phyloP scores from a whole-genome alignment of 1,284 basidiomycete species.

The Dichomitus squalens region DNA sequence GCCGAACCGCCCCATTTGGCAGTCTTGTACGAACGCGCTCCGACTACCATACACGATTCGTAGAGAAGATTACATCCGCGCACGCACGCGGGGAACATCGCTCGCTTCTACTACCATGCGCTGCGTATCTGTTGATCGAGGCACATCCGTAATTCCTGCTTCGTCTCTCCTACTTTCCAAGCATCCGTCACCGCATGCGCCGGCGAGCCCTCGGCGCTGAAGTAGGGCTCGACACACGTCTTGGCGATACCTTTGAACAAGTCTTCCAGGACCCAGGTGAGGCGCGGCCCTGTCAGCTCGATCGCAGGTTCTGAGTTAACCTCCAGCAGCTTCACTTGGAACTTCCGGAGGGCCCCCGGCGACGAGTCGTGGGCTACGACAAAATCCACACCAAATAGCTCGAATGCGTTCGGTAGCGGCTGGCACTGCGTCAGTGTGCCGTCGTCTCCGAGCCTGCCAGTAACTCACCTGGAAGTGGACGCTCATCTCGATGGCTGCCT shows the following conservation, averaged over 20 bases:
- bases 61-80: not conserved
- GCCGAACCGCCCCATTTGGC: conserved; percentile 5
- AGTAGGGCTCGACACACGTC: conserved; percentile 73
- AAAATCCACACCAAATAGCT: conserved; percentile 93
- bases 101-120: not conserved
- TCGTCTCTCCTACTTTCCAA: conserved; percentile 27
- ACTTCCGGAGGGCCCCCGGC: conserved; percentile 28
- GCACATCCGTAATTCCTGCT: conserved; percentile 29
- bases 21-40: not conserved
- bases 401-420: conserved; percentile 91
- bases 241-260: conserved; percentile 76
- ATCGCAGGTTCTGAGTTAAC: conserved; percentile 97
- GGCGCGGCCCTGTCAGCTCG: conserved; percentile 85
- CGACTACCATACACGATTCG: not conserved
- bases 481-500: conserved; percentile 81
- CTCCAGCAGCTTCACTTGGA: conserved; percentile 83
- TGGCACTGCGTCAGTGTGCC: conserved; percentile 35
- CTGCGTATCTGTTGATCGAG: conserved; percentile 26
- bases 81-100: too few relatives aligned
- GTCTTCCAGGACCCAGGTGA: conserved; percentile 80
- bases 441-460: not conserved
- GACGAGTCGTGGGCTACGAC: conserved; percentile 61
- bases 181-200: conserved; percentile 8
- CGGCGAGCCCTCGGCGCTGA: conserved; percentile 29
- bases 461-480: conserved; percentile 82